A percentile compares a stretch with the other conserved stretches of the same genome.
Evolutionary conservation across 805 yeast genomes (phyloP).

Genomic region (Starmerella asiatica): DNA sequence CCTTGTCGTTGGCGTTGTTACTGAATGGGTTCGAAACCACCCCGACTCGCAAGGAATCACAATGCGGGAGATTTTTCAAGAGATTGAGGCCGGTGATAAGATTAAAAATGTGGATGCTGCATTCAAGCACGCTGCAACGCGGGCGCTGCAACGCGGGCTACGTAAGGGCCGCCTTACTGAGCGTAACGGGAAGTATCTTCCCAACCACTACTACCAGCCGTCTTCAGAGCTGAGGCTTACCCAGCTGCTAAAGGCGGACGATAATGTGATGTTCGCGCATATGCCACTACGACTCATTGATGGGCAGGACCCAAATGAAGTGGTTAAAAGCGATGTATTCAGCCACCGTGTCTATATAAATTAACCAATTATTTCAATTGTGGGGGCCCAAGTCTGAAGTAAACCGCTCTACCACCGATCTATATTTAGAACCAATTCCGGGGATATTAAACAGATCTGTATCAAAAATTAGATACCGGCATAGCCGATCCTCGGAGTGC

Average conservation of each 20-base stretch:
- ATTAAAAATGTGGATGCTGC: slow-evolving; percentile 23
- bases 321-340: slow-evolving; percentile 29
- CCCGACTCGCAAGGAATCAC: slow-evolving; percentile 21
- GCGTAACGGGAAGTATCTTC: slow-evolving; percentile 23
- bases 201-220: slow-evolving; percentile 26
- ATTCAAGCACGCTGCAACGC: slow-evolving; percentile 27
- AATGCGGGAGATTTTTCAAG: slow-evolving; percentile 17
- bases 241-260: slow-evolving; percentile 27
- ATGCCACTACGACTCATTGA: slow-evolving; percentile 28
- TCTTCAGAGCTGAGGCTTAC: slow-evolving; percentile 25
- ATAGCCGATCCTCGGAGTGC: too few species aligned
- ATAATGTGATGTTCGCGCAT: slow-evolving; percentile 27
- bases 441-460: too few species aligned
- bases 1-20: slow-evolving; percentile 25
- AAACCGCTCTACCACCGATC: too few species aligned
- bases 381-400: too few species aligned
- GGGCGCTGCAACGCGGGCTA: slow-evolving; percentile 29
- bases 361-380: too few species aligned
- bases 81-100: slow-evolving; percentile 19
- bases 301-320: slow-evolving; percentile 14
- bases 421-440: too few species aligned
- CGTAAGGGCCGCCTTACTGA: slow-evolving; percentile 27
- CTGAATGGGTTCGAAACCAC: slow-evolving; percentile 19
- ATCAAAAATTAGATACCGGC: too few species aligned
- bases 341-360: slow-evolving; percentile 26